A percentile compares a stretch with the other conserved stretches of the same genome.
phyloP scores from a whole-genome alignment of 2,329 filamentous ascomycete species.

The Pestalotiopsis sp. region DNA sequence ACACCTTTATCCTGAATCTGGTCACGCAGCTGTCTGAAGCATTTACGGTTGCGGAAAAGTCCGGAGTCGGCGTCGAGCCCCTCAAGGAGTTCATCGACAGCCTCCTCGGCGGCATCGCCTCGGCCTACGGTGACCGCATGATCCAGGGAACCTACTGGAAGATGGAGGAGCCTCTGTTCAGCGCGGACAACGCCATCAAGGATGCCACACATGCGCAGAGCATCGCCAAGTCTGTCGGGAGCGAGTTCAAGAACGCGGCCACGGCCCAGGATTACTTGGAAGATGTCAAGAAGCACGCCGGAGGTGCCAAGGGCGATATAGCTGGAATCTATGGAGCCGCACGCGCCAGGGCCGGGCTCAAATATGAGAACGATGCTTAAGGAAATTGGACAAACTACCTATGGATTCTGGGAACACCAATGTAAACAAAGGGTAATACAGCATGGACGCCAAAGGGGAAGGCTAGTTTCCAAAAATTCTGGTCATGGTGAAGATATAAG shows the following conservation, averaged over 20 bases:
- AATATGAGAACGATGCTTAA: constrained; percentile 66
- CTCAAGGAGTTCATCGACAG: constrained; percentile 72
- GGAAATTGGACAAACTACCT: neutral
- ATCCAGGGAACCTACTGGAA: constrained; percentile 74
- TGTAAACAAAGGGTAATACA: no score
- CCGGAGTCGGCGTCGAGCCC: constrained; percentile 70
- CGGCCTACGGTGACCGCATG: constrained; percentile 77
- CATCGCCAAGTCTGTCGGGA: constrained; percentile 66
- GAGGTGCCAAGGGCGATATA: constrained; percentile 75
- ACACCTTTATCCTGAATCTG: constrained; percentile 85
- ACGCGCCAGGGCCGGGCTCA: constrained; percentile 72
- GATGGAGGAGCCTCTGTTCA: constrained; percentile 79
- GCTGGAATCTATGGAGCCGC: constrained; percentile 82
- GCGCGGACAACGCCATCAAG: constrained; percentile 80
- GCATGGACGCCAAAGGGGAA: no score
- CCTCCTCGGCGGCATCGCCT: constrained; percentile 77
- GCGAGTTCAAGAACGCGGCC: constrained; percentile 66
- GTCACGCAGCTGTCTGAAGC: constrained; percentile 79
- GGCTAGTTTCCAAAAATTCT: no score
- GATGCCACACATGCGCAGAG: constrained; percentile 75
- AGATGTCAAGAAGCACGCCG: constrained; percentile 65
- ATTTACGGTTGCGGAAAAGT: constrained; percentile 78
- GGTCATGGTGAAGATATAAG: neutral
- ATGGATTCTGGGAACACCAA: no score
- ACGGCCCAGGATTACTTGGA: constrained; percentile 71